Conservation (phyloP, 2,329 filamentous ascomycete genomes). For the Ampelomyces quisqualis region DNA sequence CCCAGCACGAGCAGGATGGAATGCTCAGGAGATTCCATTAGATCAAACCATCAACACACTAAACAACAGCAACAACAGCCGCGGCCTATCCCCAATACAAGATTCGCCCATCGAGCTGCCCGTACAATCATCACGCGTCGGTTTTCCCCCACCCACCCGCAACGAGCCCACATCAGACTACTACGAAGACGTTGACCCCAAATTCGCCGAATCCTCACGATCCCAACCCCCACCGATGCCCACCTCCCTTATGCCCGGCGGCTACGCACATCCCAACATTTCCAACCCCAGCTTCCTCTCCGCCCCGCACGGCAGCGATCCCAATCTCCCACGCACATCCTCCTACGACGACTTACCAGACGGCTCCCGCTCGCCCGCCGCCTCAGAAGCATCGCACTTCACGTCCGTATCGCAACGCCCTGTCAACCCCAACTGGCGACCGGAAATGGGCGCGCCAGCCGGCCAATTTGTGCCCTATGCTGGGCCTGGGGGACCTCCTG, state of each 20-base stretch:
- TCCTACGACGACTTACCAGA: slow-evolving; percentile 66
- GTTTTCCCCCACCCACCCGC: slow-evolving; percentile 1
- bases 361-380: slow-evolving; percentile 65
- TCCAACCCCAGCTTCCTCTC: slow-evolving; percentile 33
- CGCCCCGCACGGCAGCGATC: slow-evolving; percentile 27
- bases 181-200: slow-evolving; percentile 91
- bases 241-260: slow-evolving; percentile 36
- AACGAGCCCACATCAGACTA: slow-evolving; percentile 57
- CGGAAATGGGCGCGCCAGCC: slow-evolving; percentile 45
- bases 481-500: slow-evolving; percentile 21
- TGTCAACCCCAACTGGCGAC: slow-evolving; percentile 83
- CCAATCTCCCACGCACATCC: slow-evolving; percentile 46
- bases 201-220: slow-evolving; percentile 63
- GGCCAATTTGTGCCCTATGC: slow-evolving; percentile 44
- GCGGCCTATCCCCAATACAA: slow-evolving; percentile 44
- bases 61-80: slow-evolving; percentile 33
- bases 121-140: slow-evolving; percentile 32
- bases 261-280: slow-evolving; percentile 23
- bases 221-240: slow-evolving; percentile 33
- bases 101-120: slow-evolving; percentile 42
- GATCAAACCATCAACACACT: slow-evolving; percentile 27
- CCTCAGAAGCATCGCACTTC: slow-evolving; percentile 80
- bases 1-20: slow-evolving; percentile 52
- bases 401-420: slow-evolving; percentile 87
- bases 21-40: slow-evolving; percentile 26